Base-by-base conservation (phyloP, 495 filamentous ascomycete genomes). In the Penicillium angulare region DNA sequence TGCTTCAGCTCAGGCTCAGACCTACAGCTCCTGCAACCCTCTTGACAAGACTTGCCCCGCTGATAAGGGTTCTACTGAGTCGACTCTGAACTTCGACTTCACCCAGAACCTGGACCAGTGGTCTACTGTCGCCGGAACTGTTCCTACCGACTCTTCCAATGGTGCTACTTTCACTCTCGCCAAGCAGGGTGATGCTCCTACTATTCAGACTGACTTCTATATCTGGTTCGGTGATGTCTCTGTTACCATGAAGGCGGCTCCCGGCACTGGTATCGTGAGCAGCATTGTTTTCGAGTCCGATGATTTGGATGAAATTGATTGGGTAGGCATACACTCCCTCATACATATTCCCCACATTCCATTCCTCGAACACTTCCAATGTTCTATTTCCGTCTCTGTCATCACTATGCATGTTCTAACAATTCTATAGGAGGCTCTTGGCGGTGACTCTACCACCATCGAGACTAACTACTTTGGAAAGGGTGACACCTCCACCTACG, bases 401-500 rank as follows among this genome's bases (percentile, higher is more conserved):
- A 31, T 76, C 85, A 51, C 88, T 85, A 63, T 89, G 87, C 73
- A 81, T 92, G 75, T 84, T 91, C 70, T 91, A 85, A 57, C 90
- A 89, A 86, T 62, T 89, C 83, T 67, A 65, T 55, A 71, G 72
- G 73, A 76, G 55, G 64, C 65, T 39, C 71, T 86, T 35, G 87
- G 88, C 45, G 78, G 79, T n/a, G 77, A 85, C 58, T 67, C 73
- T 34, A 75, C 60, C 47, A 68, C 86, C 50, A 85, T 95, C 15
- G 86, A 97, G 74, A 89, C 84, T 60, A 97, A 97, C 71, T 98
- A 93, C 73, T 98, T 96, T 63, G 88, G 90, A 65, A 95, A 96
- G 75, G 93, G 90, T 13, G 82, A 90, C 48, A 90, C 88, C 5
- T 66, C 77, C 15, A 78, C 78, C 18, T 96, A 92, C 63, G 84